Base-by-base conservation (phyloP, 2,329 filamentous ascomycete genomes). In the Paraphaeosphaeria minitans region DNA sequence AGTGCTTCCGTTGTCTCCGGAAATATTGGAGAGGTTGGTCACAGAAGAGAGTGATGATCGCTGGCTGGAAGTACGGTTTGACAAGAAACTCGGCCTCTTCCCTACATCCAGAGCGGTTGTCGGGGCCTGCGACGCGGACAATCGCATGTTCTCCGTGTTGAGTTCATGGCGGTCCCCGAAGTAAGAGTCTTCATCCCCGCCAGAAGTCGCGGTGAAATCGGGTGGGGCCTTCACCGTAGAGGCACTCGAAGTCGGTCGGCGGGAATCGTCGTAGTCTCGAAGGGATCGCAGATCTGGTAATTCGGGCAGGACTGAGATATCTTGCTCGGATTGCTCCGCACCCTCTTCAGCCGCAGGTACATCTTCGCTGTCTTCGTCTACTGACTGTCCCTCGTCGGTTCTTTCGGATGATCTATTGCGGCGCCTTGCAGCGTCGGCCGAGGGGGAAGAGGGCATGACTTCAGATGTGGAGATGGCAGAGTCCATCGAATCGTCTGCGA, bases 1-100 rank as follows among this genome's bases (percentile, higher is more conserved):
- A 64, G 96, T 92, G 70, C 89, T 94, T n/a, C 86, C 86, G 9
- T 80, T 81, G 61, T 91, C 89, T 37, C 81, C 83, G 62, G 81
- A 84, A 13, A 75, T 75, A 41, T 84, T 84, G 45, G 83, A 86
- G 24, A 75, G 78, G 53, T 83, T 83, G 7, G 82, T 80, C 45
- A 82, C 71, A 0, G 85, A 87, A 2, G 85, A 87, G 14, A 81
- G 78, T 2, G 85, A 87, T n/a, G 85, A 84, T 27, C 84, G 82
- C 66, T 87, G 81, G 58, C 83, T 83, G 2, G 82, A 82, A 66
- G 85, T 81, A 22, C 86, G 82, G 64, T 80, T 83, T 19, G 79
- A 81, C 29, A 87, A 67, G 67, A 83, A 86, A 63, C 82, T 84
- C 7, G 86, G 85, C 55, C 85, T 79, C 64, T 78, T 82, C 53